Base-by-base conservation (phyloP, 2,329 filamentous ascomycete species). In the Epichloe aotearoae region DNA sequence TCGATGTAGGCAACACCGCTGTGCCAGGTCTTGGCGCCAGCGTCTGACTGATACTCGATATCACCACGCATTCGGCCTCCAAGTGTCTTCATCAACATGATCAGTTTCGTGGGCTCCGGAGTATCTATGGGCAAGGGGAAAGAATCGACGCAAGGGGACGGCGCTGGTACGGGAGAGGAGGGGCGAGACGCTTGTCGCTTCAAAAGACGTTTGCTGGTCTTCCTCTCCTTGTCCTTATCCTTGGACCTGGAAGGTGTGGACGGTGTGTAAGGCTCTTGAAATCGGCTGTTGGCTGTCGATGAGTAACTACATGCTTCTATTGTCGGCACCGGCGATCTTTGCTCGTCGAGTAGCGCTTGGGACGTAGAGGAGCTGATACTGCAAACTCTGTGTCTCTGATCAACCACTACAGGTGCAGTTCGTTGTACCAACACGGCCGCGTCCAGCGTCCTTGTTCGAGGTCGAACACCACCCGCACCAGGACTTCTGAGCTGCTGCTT, bases 51-150 rank as follows among this genome's bases (percentile, higher is more conserved):
- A 62, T 87, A 91, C 55, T 87, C 83, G 33, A 89, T 73, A 57
- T 84, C 81, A 51, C 87, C 87, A 59, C 82, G 82, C 86, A 91
- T 93, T 56, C 82, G 78, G 30, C 88, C 87, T 60, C 83, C 85
- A 6, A 88, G 70, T 23, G 77, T 82, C 64, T 83, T 86, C 86
- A 93, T 91, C 53, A 93, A 68, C 58, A 80, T 74, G 50, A 89
- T 69, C 26, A 91, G 76, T 61, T 81, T 85, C 58, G 83, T 83
- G 39, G 84, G 80, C 65, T 89, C 83, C 19, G 78, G 75, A 4
- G 81, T 82, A 37, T 77, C 75, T 46, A 84, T 70, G 3, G 81
- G 80, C 23, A 76, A 64, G 2, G 76, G 74, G 2, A 83, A 64
- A 5, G 79, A 80, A 62, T 83, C 80, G 52, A 82, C 72, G 4